Base-by-base conservation (phyloP, 2,329 filamentous ascomycete genomes). In the Colletotrichum australisinense region DNA sequence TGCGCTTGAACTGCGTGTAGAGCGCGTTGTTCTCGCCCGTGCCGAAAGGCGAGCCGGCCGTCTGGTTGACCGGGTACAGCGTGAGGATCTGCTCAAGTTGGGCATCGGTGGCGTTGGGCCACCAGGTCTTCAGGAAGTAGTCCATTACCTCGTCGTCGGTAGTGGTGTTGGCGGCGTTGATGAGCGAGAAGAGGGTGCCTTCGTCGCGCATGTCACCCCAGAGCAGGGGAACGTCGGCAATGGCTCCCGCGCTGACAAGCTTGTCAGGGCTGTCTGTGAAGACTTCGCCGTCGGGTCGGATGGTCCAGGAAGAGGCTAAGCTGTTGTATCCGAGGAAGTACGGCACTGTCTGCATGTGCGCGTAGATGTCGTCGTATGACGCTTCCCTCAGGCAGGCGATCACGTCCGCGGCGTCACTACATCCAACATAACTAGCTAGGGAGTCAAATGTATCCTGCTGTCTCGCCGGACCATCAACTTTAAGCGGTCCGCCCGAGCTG, bases 1-100 rank as follows among this genome's bases (percentile, higher is more conserved):
- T 78, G 11, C 90, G 88, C 79, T 93, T 93, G 83, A 87, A 93
- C 76, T 92, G 87, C 0, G 90, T 89, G 76, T 91, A 92, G 78
- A 88, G 86, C 77, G 91, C 88, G 80, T 93, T 90, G 19, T 88
- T 72, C 1, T 83, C 65, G 5, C 86, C 83, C 0, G 91, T 92
- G 55, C 87, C 83, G 83, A 91, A 93, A 0, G 92, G 91, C 0
- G 87, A 89, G 55, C 91, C 91, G 52, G 86, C 82, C 0, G 86
- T 88, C 38, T 90, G 89, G 57, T 86, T 81, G 11, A 82, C 79
- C 2, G 81, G 79, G 38, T 83, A 82, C 83, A 1, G 87, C 85
- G 77, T 93, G 93, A 0, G 84, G 87, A 24, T 79, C 82, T 5
- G 92, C 84, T 0, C 92, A 80, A 1, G 80, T 81, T 7, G 83